Conservation (phyloP, 805 yeast species). For the Torulaspora franciscae region DNA sequence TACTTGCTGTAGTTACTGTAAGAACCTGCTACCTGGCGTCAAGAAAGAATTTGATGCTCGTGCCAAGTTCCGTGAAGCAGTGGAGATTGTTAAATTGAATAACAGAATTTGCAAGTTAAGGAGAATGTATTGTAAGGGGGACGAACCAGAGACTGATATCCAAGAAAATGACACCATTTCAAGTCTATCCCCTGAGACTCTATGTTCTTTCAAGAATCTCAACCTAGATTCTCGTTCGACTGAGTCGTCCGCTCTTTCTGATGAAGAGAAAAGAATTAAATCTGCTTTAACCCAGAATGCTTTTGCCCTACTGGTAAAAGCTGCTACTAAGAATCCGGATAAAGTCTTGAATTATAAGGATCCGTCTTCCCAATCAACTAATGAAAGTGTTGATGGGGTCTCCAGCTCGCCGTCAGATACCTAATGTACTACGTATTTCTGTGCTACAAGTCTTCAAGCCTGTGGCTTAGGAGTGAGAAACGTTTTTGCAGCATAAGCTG, state of each 20-base stretch:
- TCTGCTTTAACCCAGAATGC: conserved; percentile 47
- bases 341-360: conserved; percentile 26
- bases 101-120: conserved; percentile 73
- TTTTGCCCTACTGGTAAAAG: conserved; percentile 64
- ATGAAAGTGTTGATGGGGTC: background rate
- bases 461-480: no score
- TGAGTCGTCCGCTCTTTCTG: conserved; percentile 4
- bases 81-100: conserved; percentile 75
- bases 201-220: conserved; percentile 20
- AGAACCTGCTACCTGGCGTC: conserved; percentile 77
- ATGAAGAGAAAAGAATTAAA: conserved; percentile 27
- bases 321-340: conserved; percentile 60
- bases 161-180: conserved; percentile 22
- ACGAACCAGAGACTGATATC: conserved; percentile 35
- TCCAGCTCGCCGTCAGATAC: background rate
- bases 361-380: background rate
- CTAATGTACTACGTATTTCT: background rate
- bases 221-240: conserved; percentile 9
- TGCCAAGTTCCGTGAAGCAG: conserved; percentile 76
- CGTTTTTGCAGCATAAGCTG: no score
- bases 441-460: no score
- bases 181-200: conserved; percentile 18
- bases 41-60: conserved; percentile 80
- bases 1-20: conserved; percentile 41
- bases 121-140: conserved; percentile 48